These are phyloP conservation scores for Malassezia pachydermatis DNA, from an alignment of 1,284 basidiomycete genomes.

Conservation along the genomic window DNA sequence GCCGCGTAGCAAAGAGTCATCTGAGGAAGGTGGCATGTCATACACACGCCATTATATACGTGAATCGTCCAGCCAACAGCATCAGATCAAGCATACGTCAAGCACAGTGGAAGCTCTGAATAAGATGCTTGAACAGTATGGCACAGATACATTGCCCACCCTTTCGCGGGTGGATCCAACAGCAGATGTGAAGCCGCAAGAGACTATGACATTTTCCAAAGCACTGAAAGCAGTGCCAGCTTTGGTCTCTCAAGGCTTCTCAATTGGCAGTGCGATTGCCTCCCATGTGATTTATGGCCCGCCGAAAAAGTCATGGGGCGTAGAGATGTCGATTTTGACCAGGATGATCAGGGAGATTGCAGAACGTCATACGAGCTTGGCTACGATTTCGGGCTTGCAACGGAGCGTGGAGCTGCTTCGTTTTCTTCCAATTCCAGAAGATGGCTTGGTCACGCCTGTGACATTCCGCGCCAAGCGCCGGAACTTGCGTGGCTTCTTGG, in stretches of 20 bases:
- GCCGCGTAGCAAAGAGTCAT: background rate
- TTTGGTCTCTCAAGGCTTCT: slow-evolving; percentile 38
- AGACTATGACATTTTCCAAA: slow-evolving; percentile 33
- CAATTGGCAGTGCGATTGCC: slow-evolving; percentile 41
- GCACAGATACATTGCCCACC: slow-evolving; percentile 28
- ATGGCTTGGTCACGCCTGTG: slow-evolving; percentile 88
- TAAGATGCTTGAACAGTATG: slow-evolving; percentile 39
- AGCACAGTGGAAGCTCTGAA: slow-evolving; percentile 27
- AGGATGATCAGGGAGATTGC: slow-evolving; percentile 76
- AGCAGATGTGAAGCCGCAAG: slow-evolving; percentile 22
- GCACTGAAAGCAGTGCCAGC: slow-evolving; percentile 44
- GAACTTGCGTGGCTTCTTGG: slow-evolving; percentile 64
- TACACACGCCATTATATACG: slow-evolving; percentile 16
- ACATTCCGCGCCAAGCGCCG: slow-evolving; percentile 73
- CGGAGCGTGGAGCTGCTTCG: slow-evolving; percentile 70
- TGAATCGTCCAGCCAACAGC: slow-evolving; percentile 2
- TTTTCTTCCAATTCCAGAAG: slow-evolving; percentile 76
- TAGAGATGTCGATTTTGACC: slow-evolving; percentile 57
- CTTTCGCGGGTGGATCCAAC: slow-evolving; percentile 37
- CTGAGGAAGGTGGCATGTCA: background rate
- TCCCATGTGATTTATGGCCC: slow-evolving; percentile 56
- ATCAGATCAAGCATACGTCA: slow-evolving; percentile 10
- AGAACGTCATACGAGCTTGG: slow-evolving; percentile 64
- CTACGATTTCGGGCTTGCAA: slow-evolving; percentile 62
- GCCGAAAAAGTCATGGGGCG: slow-evolving; percentile 71